phyloP scores from a whole-genome alignment of 2,329 filamentous ascomycete genomes.

The Hysterium pulicare region DNA sequence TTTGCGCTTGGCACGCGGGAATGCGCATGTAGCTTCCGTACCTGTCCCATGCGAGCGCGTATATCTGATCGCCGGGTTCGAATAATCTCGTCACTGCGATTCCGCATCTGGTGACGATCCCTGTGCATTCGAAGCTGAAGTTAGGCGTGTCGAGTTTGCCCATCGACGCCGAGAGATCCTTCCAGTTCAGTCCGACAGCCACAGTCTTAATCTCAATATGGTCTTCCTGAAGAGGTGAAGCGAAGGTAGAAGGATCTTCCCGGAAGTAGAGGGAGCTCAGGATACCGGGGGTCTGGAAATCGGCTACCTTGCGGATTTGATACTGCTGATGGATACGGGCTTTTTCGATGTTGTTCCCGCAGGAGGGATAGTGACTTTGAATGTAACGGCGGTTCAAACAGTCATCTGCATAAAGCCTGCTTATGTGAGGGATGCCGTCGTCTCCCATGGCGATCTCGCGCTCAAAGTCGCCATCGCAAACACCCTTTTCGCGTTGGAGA shows the following conservation, averaged over 20 bases:
- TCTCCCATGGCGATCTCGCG: neutral
- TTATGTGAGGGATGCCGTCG: slow-evolving; percentile 1
- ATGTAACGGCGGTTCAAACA: neutral
- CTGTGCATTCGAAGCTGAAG: slow-evolving; percentile 13
- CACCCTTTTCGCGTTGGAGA: too few species aligned
- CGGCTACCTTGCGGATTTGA: neutral
- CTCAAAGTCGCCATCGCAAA: neutral
- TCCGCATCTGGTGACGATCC: slow-evolving; percentile 14
- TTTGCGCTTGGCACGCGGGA: slow-evolving; percentile 4
- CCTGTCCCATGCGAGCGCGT: slow-evolving; percentile 14
- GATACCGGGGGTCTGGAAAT: slow-evolving; percentile 13
- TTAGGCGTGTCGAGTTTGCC: slow-evolving; percentile 15
- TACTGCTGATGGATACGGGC: neutral
- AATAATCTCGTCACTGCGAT: slow-evolving; percentile 10
- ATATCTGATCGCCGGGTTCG: slow-evolving; percentile 18
- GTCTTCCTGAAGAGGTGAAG: slow-evolving; percentile 14
- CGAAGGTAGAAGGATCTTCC: slow-evolving; percentile 7
- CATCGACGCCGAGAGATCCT: slow-evolving; percentile 14
- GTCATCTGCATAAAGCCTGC: slow-evolving; percentile 1
- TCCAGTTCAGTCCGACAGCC: slow-evolving; percentile 19
- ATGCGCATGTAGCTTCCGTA: slow-evolving; percentile 20
- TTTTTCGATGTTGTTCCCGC: too few species aligned
- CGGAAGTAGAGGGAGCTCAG: slow-evolving; percentile 19
- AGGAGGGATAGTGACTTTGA: neutral
- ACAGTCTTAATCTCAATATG: slow-evolving; percentile 14